Conservation (phyloP, 768 basidiomycete species). For the Lactifluus echinatus region DNA sequence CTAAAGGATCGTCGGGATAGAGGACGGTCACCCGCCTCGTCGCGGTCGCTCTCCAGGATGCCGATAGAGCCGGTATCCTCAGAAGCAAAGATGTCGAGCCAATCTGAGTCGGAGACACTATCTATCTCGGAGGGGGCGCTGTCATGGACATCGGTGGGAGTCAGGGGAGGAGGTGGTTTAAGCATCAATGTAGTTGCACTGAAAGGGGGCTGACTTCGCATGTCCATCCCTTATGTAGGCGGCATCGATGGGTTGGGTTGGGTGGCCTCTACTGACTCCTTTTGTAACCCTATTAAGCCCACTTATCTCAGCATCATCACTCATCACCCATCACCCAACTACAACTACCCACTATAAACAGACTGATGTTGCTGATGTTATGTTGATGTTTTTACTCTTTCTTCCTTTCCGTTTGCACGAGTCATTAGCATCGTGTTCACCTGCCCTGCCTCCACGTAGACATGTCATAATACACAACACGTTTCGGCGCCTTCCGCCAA, state of each 20-base stretch:
- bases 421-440: constrained; percentile 16
- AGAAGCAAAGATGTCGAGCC: constrained; percentile 72
- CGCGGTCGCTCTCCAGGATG: constrained; percentile 55
- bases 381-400: not conserved
- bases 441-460: constrained; percentile 33
- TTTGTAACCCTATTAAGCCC: constrained; percentile 8
- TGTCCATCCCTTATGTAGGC: constrained; percentile 13
- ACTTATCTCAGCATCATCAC: constrained; percentile 5
- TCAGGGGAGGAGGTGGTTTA: constrained; percentile 20
- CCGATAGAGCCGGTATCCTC: constrained; percentile 64
- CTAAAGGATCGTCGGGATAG: constrained; percentile 61
- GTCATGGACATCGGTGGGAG: constrained; percentile 29
- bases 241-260: constrained; percentile 19
- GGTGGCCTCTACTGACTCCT: constrained; percentile 14
- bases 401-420: not conserved
- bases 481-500: constrained; percentile 42
- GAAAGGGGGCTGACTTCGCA: constrained; percentile 18
- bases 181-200: constrained; percentile 17
- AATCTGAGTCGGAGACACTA: constrained; percentile 69
- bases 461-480: constrained; percentile 55
- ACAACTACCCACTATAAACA: no score
- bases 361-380: no score
- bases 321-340: not conserved
- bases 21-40: constrained; percentile 41
- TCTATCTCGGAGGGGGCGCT: constrained; percentile 53